Evolutionary conservation across 2,329 filamentous ascomycete species (phyloP).

Genomic region (Alternaria sp.): DNA sequence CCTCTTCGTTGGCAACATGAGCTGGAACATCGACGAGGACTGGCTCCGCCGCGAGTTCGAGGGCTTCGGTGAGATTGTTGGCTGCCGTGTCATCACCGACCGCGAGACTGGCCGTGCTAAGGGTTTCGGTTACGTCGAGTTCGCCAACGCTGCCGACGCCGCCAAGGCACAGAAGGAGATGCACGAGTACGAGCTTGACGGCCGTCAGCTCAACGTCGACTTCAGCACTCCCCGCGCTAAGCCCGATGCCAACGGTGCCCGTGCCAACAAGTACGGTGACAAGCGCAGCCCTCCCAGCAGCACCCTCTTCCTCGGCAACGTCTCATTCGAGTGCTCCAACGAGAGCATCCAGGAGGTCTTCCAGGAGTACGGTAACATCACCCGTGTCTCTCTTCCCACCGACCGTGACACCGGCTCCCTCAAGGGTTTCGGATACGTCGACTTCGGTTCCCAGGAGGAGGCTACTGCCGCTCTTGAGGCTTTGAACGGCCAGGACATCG

Average conservation of each 20-base stretch:
- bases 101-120: slow-evolving; percentile 81
- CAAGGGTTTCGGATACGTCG: slow-evolving; percentile 94
- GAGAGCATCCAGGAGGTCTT: slow-evolving; percentile 78
- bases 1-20: slow-evolving; percentile 88
- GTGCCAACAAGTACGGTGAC: slow-evolving; percentile 77
- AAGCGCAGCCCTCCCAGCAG: slow-evolving; percentile 78
- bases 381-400: slow-evolving; percentile 85
- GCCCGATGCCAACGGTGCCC: slow-evolving; percentile 56
- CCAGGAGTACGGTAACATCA: slow-evolving; percentile 70
- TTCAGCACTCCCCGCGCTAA: slow-evolving; percentile 72
- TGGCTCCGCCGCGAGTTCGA: slow-evolving; percentile 82
- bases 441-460: slow-evolving; percentile 81
- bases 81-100: slow-evolving; percentile 83
- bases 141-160: slow-evolving; percentile 70
- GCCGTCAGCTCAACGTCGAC: slow-evolving; percentile 78
- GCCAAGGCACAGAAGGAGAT: slow-evolving; percentile 75
- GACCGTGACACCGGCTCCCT: slow-evolving; percentile 82
- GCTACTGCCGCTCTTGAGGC: slow-evolving; percentile 75
- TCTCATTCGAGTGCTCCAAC: slow-evolving; percentile 83
- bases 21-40: slow-evolving; percentile 89
- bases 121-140: slow-evolving; percentile 94
- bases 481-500: slow-evolving; percentile 74
- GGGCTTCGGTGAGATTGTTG: slow-evolving; percentile 73
- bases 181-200: slow-evolving; percentile 76
- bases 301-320: slow-evolving; percentile 90